Evolutionary conservation across 371 early-diverging fungal species (phyloP).

Genomic region (Rozella allomycis): DNA sequence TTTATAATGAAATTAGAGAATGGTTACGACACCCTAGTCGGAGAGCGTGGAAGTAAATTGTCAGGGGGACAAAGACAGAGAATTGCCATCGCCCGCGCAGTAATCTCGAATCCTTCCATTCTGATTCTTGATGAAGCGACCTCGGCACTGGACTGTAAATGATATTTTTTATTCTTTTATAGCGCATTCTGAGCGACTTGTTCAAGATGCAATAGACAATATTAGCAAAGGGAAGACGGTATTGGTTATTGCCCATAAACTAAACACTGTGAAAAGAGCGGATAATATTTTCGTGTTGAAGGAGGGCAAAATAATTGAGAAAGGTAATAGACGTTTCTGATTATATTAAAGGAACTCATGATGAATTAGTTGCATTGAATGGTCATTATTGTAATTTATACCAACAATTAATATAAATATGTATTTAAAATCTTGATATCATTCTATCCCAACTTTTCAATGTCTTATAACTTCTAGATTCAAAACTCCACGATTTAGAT

Average conservation of each 20-base stretch:
- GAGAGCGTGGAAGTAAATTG: constrained; percentile 39
- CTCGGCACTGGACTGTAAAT: constrained; percentile 27
- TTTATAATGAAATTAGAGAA: constrained; percentile 40
- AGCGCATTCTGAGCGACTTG: constrained; percentile 5
- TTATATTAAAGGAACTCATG: too few species aligned
- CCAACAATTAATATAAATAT: too few species aligned
- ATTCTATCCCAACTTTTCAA: too few species aligned
- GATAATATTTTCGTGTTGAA: constrained; percentile 8
- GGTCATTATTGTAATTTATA: too few species aligned
- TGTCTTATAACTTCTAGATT: too few species aligned
- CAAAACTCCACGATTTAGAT: too few species aligned
- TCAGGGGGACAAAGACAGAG: constrained; percentile 48
- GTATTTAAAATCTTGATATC: too few species aligned
- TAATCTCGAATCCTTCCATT: constrained; percentile 9
- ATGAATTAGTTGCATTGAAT: too few species aligned
- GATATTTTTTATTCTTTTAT: too few species aligned
- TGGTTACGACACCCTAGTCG: constrained; percentile 55
- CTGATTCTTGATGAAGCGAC: constrained; percentile 24
- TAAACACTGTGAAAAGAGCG: constrained; percentile 5
- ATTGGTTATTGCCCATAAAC: constrained; percentile 10
- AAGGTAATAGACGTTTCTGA: too few species aligned
- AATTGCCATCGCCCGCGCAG: constrained; percentile 37
- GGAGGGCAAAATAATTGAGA: constrained; percentile 6
- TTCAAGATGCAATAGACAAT: constrained; percentile 2
- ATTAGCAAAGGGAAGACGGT: constrained; percentile 3